Evolutionary conservation across 2,329 filamentous ascomycete species (phyloP).

Genomic region (Apiospora aurea): DNA sequence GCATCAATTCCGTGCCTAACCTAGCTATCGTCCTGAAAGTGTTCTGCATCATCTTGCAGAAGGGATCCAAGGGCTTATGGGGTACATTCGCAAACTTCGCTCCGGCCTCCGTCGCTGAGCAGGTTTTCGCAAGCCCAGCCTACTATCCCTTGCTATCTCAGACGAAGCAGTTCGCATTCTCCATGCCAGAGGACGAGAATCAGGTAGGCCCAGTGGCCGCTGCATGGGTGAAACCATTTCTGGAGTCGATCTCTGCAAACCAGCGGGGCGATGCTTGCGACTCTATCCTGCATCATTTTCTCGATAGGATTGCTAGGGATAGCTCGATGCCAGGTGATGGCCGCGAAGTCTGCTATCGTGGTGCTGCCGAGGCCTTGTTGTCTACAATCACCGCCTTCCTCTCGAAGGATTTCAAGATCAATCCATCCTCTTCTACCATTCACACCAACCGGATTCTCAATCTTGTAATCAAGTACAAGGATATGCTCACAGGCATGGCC

Average conservation of each 20-base stretch:
- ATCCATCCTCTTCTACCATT: conserved; percentile 61
- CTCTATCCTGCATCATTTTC: conserved; percentile 76
- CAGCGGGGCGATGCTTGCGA: conserved; percentile 83
- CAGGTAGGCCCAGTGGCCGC: conserved; percentile 69
- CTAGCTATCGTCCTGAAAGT: conserved; percentile 74
- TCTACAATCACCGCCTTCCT: conserved; percentile 65
- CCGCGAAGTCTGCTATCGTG: conserved; percentile 67
- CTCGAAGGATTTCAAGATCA: conserved; percentile 52
- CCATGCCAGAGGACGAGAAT: conserved; percentile 58
- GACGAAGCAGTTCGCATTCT: conserved; percentile 61
- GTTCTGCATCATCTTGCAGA: conserved; percentile 74
- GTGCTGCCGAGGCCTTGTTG: conserved; percentile 67
- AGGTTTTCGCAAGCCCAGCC: conserved; percentile 77
- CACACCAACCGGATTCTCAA: conserved; percentile 72
- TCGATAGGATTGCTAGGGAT: conserved; percentile 68
- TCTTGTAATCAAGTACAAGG: conserved; percentile 67
- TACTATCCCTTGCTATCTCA: conserved; percentile 68
- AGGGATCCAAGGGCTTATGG: conserved; percentile 85
- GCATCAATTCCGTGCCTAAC: conserved; percentile 60
- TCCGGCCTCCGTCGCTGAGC: conserved; percentile 81
- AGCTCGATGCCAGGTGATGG: conserved; percentile 62
- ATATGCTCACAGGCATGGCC: conserved; percentile 64
- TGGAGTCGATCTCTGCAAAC: conserved; percentile 76
- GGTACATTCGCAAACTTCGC: conserved; percentile 83
- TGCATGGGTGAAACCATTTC: conserved; percentile 80